phyloP scores from a whole-genome alignment of 2,329 filamentous ascomycete species.

The Sporothrix dimorphospora region DNA sequence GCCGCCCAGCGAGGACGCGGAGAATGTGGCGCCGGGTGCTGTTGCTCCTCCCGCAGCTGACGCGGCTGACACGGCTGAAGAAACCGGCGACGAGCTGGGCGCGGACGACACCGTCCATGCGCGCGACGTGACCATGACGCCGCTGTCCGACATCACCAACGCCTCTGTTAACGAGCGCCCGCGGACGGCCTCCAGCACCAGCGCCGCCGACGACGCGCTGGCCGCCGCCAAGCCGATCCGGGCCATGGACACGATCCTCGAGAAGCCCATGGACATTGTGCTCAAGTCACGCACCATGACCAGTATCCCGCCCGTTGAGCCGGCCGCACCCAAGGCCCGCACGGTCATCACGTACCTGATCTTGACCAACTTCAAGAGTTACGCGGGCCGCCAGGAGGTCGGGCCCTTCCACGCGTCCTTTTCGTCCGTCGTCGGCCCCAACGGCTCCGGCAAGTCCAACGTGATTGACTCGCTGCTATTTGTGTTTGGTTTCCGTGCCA shows the following conservation, averaged over 20 bases:
- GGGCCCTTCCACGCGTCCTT: constrained; percentile 97
- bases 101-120: constrained; percentile 21
- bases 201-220: constrained; percentile 49
- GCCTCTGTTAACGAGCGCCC: constrained; percentile 54
- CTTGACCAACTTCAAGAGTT: constrained; percentile 98
- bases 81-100: constrained; percentile 18
- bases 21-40: constrained; percentile 8
- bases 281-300: constrained; percentile 78
- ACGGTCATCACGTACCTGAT: constrained; percentile 93
- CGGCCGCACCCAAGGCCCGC: constrained; percentile 76
- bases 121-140: constrained; percentile 43
- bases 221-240: constrained; percentile 70
- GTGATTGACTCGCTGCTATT: constrained; percentile 98
- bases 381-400: constrained; percentile 91
- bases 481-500: constrained; percentile 98
- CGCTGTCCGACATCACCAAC: constrained; percentile 74
- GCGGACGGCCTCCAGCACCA: constrained; percentile 50
- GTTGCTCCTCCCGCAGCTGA: neutral
- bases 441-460: constrained; percentile 97
- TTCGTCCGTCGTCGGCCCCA: constrained; percentile 95
- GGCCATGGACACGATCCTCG: constrained; percentile 75
- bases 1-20: neutral
- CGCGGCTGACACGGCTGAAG: constrained; percentile 2
- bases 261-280: constrained; percentile 92
- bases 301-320: constrained; percentile 66